A percentile compares a stretch with the other conserved stretches of the same genome.
Evolutionary conservation across 225 moss, liverwort and hornwort species (phyloP).

Genomic region (Rhytidiadelphus loreus): DNA sequence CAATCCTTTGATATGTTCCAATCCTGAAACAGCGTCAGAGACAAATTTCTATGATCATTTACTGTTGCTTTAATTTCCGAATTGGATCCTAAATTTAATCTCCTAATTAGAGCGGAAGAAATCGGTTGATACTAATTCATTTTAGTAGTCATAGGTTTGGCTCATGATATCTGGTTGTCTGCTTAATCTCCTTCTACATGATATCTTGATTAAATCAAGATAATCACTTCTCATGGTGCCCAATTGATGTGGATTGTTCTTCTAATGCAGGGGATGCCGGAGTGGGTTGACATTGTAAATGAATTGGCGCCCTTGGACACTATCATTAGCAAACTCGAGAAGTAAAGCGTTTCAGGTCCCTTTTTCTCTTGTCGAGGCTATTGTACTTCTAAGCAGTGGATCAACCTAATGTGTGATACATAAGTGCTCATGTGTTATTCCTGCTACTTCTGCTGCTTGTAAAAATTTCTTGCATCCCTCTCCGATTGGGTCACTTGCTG

Average conservation of each 20-base stretch:
- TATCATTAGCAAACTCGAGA: conserved; percentile 54
- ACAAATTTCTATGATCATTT: not conserved
- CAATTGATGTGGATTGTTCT: not conserved
- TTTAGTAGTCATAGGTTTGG: not conserved
- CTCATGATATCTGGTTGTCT: not conserved
- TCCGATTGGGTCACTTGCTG: not conserved
- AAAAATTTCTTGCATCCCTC: not conserved
- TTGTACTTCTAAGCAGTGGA: not conserved
- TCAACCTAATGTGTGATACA: not conserved
- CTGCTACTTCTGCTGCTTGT: not conserved
- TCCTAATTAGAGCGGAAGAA: not conserved
- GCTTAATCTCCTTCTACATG: not conserved
- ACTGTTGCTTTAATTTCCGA: not conserved
- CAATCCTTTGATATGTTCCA: not conserved
- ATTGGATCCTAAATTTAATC: not conserved
- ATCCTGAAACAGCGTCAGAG: not conserved
- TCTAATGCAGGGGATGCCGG: conserved; percentile 38
- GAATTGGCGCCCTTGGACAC: conserved; percentile 88
- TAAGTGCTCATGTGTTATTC: not conserved
- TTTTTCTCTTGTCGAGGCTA: not conserved
- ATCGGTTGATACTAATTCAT: not conserved
- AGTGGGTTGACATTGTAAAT: conserved; percentile 66
- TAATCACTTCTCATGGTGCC: not conserved
- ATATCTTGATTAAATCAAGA: not conserved
- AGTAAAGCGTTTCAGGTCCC: not conserved